Conservation (phyloP, 75 land plant genomes). For the Cupressus sempervirens region DNA sequence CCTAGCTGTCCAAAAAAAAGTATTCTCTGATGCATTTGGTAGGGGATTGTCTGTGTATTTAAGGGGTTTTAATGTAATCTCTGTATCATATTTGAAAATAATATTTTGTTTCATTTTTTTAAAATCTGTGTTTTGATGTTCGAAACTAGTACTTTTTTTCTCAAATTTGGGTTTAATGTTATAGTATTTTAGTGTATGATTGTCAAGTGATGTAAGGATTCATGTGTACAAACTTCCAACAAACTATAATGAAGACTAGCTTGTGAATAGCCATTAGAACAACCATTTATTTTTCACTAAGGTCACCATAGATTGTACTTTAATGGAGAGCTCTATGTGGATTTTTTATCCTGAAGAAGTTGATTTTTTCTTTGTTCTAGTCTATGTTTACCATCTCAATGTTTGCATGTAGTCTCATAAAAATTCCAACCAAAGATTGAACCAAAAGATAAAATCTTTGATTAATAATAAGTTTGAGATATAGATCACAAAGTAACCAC, state of each 20-base stretch:
- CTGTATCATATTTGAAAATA: not conserved
- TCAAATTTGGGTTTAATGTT: not conserved
- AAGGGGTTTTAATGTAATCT: not conserved
- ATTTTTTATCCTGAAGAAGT: conserved; percentile 70
- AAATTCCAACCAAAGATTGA: no score
- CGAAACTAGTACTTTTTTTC: no score
- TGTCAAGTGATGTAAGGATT: conserved; percentile 39
- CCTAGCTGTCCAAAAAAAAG: not conserved
- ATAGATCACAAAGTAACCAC: no score
- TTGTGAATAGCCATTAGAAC: conserved; percentile 57
- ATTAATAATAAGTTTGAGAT: no score
- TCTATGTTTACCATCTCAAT: conserved; percentile 86
- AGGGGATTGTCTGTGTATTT: not conserved
- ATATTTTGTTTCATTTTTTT: no score
- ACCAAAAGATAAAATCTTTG: no score
- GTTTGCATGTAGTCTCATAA: no score
- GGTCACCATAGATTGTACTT: conserved; percentile 77
- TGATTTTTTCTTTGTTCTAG: conserved; percentile 92
- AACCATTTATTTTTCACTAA: conserved; percentile 88
- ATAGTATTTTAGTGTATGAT: not conserved
- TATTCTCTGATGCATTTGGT: not conserved
- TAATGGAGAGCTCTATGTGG: conserved; percentile 48
- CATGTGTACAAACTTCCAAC: conserved; percentile 78
- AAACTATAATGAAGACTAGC: conserved; percentile 78
- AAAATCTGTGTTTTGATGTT: no score